Evolutionary conservation across 2,329 filamentous ascomycete genomes (phyloP).

Genomic region (Akanthomyces lecanii): DNA sequence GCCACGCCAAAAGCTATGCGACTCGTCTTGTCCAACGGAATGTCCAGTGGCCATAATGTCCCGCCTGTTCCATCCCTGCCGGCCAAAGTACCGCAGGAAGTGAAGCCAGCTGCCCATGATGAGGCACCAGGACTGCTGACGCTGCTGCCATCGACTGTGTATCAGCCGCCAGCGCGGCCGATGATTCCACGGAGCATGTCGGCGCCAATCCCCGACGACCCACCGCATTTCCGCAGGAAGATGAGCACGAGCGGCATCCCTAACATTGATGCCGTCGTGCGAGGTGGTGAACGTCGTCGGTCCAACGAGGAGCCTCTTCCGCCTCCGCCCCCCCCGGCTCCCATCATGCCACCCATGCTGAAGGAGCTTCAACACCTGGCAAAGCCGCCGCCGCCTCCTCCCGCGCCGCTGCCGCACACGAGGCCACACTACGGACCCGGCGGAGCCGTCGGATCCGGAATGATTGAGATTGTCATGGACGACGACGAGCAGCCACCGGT

Average conservation of each 20-base stretch:
- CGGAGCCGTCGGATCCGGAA: slow-evolving; percentile 47
- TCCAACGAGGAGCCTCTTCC: slow-evolving; percentile 48
- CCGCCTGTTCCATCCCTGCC: slow-evolving; percentile 1
- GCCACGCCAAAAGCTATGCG: slow-evolving; percentile 90
- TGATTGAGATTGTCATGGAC: slow-evolving; percentile 65
- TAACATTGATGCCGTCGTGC: slow-evolving; percentile 46
- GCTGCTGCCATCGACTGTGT: slow-evolving; percentile 56
- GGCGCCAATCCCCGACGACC: slow-evolving; percentile 45
- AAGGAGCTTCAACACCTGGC: slow-evolving; percentile 62
- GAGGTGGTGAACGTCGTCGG: slow-evolving; percentile 35
- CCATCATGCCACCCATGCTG: slow-evolving; percentile 47
- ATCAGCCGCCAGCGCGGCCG: slow-evolving; percentile 49
- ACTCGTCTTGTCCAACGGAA: slow-evolving; percentile 60
- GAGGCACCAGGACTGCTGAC: slow-evolving; percentile 35
- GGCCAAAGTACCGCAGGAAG: slow-evolving; percentile 26
- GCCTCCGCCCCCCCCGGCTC: slow-evolving; percentile 36
- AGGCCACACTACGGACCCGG: slow-evolving; percentile 38
- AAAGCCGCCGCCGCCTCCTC: slow-evolving; percentile 57
- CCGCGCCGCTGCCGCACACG: slow-evolving; percentile 50
- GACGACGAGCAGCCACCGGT: slow-evolving; percentile 43
- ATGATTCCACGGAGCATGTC: slow-evolving; percentile 59
- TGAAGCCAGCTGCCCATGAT: slow-evolving; percentile 26
- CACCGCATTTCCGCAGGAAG: slow-evolving; percentile 31
- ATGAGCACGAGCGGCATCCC: slow-evolving; percentile 35
- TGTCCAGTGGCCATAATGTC: slow-evolving; percentile 22